Conservation (phyloP, 192 early-diverging fungal genomes). For the Mortierella alpina region DNA sequence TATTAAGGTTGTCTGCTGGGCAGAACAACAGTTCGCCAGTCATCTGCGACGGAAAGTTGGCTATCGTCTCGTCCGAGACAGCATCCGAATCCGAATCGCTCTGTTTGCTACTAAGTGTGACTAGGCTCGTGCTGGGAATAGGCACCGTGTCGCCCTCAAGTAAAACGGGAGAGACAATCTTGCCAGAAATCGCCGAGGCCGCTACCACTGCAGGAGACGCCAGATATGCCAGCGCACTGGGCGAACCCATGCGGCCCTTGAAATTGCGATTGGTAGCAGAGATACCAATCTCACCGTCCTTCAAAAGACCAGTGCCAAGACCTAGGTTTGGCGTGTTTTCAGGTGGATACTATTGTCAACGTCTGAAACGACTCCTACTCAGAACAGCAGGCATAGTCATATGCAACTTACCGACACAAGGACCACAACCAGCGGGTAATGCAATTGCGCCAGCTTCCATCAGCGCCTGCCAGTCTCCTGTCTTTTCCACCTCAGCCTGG, state of each 20-base stretch:
- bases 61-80: slow-evolving; percentile 56
- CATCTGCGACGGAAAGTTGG: slow-evolving; percentile 81
- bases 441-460: slow-evolving; percentile 89
- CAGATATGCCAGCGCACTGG: slow-evolving; percentile 90
- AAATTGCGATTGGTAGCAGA: slow-evolving; percentile 99
- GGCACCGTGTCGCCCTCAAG: slow-evolving; percentile 16
- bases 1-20: slow-evolving; percentile 96
- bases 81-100: slow-evolving; percentile 3
- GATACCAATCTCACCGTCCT: slow-evolving; percentile 97
- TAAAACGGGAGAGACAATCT: slow-evolving; percentile 65
- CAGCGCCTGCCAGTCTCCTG: slow-evolving; percentile 90
- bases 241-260: slow-evolving; percentile 99
- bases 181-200: slow-evolving; percentile 89
- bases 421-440: slow-evolving; percentile 96
- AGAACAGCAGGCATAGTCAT: neutral
- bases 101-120: slow-evolving; percentile 20
- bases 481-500: slow-evolving; percentile 82
- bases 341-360: no score
- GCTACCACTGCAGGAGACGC: slow-evolving; percentile 97
- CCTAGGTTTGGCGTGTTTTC: slow-evolving; percentile 52
- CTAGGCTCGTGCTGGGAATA: slow-evolving; percentile 19
- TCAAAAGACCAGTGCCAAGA: slow-evolving; percentile 89
- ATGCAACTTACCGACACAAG: slow-evolving; percentile 80
- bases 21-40: slow-evolving; percentile 90
- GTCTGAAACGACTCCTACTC: no score